phyloP scores from a whole-genome alignment of 768 basidiomycete genomes.

The Leccinum rimulosum region DNA sequence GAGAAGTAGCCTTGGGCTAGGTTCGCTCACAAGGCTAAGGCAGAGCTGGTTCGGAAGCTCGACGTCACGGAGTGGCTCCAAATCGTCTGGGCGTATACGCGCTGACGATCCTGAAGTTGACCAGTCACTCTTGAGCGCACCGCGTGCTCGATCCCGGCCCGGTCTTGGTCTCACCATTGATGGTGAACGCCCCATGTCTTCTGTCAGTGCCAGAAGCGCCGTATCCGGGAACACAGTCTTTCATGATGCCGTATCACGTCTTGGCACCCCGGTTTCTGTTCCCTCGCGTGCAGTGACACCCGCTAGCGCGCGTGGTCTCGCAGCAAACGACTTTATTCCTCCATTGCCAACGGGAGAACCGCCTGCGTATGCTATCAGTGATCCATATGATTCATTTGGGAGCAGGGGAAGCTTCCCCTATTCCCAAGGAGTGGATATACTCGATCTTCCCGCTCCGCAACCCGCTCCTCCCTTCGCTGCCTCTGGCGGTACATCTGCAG shows the following conservation, averaged over 20 bases:
- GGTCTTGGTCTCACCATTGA: slow-evolving; percentile 39
- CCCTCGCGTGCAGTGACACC: slow-evolving; percentile 50
- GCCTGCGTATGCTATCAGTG: slow-evolving; percentile 30
- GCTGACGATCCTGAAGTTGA: slow-evolving; percentile 49
- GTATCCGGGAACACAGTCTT: slow-evolving; percentile 56
- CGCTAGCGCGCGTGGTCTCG: slow-evolving; percentile 27
- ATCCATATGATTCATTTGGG: slow-evolving; percentile 30
- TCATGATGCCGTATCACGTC: slow-evolving; percentile 56
- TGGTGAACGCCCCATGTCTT: slow-evolving; percentile 54
- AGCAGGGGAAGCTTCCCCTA: slow-evolving; percentile 25
- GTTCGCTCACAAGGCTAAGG: slow-evolving; percentile 48
- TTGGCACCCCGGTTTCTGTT: slow-evolving; percentile 39
- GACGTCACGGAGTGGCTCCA: slow-evolving; percentile 30
- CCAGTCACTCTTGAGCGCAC: slow-evolving; percentile 34
- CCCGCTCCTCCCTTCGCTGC: slow-evolving; percentile 51
- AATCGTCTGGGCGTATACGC: slow-evolving; percentile 23
- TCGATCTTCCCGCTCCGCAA: slow-evolving; percentile 58
- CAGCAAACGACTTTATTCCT: slow-evolving; percentile 8
- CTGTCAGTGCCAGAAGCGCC: slow-evolving; percentile 52
- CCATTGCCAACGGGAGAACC: slow-evolving; percentile 27
- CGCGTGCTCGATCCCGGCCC: slow-evolving; percentile 25
- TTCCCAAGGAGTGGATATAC: slow-evolving; percentile 40
- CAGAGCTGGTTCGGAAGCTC: slow-evolving; percentile 56
- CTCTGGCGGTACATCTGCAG: slow-evolving; percentile 33
- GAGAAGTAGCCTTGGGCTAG: slow-evolving; percentile 42